phyloP scores from a whole-genome alignment of 345 rosid genomes.

The Barbarea vulgaris region DNA sequence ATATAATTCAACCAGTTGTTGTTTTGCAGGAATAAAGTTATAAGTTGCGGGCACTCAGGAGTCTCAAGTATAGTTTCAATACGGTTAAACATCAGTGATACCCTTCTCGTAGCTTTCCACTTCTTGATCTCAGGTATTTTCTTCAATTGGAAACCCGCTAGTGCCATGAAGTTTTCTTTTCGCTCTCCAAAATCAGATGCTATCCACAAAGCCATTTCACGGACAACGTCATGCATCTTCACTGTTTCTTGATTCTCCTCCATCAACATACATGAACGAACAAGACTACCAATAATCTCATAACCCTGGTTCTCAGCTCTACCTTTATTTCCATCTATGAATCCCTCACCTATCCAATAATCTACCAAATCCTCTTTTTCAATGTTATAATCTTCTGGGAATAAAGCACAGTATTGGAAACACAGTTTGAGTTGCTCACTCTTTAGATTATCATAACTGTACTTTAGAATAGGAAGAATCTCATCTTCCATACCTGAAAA shows the following conservation, averaged over 20 bases:
- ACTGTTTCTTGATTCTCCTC: neutral
- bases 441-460: conserved; percentile 5
- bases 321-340: conserved; percentile 10
- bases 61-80: conserved; percentile 12
- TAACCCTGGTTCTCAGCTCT: conserved; percentile 1
- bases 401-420: conserved; percentile 10
- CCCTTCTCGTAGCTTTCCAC: conserved; percentile 24
- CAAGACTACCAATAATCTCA: conserved; percentile 2
- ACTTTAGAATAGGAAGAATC: conserved; percentile 17
- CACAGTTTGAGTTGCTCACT: neutral
- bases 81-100: conserved; percentile 38
- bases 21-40: conserved; percentile 34
- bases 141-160: neutral
- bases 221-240: conserved; percentile 27
- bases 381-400: conserved; percentile 12
- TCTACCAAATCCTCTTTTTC: conserved; percentile 6
- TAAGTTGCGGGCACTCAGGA: conserved; percentile 28
- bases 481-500: conserved; percentile 24
- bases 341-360: conserved; percentile 39
- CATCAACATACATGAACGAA: conserved; percentile 36
- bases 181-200: conserved; percentile 5
- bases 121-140: conserved; percentile 14
- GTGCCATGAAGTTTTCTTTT: neutral
- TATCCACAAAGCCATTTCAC: conserved; percentile 49
- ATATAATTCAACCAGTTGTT: conserved; percentile 10